Base-by-base conservation (phyloP, 2,329 filamentous ascomycete species). In the Truncatella angustata region DNA sequence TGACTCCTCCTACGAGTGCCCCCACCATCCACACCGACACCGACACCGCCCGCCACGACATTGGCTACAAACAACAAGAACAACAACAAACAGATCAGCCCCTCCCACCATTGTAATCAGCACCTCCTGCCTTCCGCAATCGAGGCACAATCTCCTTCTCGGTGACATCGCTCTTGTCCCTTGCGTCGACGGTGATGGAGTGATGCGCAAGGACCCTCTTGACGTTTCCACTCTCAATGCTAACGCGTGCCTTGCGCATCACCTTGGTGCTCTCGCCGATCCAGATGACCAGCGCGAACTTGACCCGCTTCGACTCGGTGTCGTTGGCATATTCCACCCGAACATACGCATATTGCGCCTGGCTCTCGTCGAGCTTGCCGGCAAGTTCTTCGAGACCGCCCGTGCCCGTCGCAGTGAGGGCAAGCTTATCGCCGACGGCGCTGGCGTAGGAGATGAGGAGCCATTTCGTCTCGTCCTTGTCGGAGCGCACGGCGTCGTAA, bases 261-360 rank as follows among this genome's bases (percentile, higher is more conserved):
- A 87, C 79, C 69, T 81, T 82, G 2, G 84, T 85, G 54, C 71
- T 66, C 67, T 79, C 75, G 65, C 85, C 85, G 66, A 87, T 86
- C 85, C 85, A 89, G 58, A 87, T 77, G 28, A 88, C 71, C 45
- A 89, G 75, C 45, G 74, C 78, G 64, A 88, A 88, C 72, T 89
- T 89, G 63, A 87, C 80, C 34, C 86, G 75, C 64, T 74, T 84
- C 70, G 77, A 82, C 73, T 89, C 86, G 58, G 81, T 81, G 67
- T 89, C 85, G 72, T 88, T 88, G 65, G 84, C 84, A 67, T 88
- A 83, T 73, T 87, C 83, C 66, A 86, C 73, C 26, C 83, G 80
- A 60, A 75, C 80, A 71, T 87, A 87, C 51, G 76, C 84, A 72
- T 87, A 88, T 67, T 85, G 81, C 51, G 84, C 84, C 69, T 85